Percentiles rank a stretch among this genome's conserved stretches.
Evolutionary conservation across 176 grass and related monocot genomes (phyloP).

Genomic region (Phoenix dactylifera): DNA sequence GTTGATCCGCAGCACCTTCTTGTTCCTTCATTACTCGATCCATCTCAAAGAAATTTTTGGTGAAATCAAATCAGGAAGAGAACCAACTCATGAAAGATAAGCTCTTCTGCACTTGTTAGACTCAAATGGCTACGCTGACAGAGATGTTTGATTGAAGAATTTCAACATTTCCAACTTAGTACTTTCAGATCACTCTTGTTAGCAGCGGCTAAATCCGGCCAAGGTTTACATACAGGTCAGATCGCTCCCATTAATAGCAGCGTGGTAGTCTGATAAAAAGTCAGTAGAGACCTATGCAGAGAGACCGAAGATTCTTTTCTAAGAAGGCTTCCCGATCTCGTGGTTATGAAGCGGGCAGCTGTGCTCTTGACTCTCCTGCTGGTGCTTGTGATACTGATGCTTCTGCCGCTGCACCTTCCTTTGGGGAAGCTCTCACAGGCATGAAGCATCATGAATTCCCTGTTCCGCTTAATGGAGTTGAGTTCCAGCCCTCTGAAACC

Average conservation of each 20-base stretch:
- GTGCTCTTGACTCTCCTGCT: constrained; percentile 16
- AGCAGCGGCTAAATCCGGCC: background rate
- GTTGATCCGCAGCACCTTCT: constrained; percentile 6
- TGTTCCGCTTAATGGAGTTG: constrained; percentile 56
- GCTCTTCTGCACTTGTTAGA: too few species aligned
- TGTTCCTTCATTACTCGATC: constrained; percentile 8
- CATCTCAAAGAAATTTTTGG: constrained; percentile 13
- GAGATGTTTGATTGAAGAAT: too few species aligned
- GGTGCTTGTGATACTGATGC: constrained; percentile 36
- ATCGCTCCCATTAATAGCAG: background rate
- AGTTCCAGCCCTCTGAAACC: constrained; percentile 82
- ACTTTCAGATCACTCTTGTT: too few species aligned
- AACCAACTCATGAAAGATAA: too few species aligned
- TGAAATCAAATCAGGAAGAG: background rate
- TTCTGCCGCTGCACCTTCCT: constrained; percentile 30
- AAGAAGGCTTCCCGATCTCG: constrained; percentile 29
- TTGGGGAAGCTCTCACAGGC: constrained; percentile 39
- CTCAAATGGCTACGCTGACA: too few species aligned
- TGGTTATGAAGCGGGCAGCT: constrained; percentile 32
- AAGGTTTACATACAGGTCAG: background rate
- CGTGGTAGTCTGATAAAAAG: background rate
- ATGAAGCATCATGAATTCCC: constrained; percentile 56
- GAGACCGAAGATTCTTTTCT: constrained; percentile 45
- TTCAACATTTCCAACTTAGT: too few species aligned
- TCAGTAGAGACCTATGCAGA: constrained; percentile 34